Evolutionary conservation across 2,329 filamentous ascomycete species (phyloP), one percentile per base, ranked within the genome.

Genomic region (Lanzia echinophila): DNA sequence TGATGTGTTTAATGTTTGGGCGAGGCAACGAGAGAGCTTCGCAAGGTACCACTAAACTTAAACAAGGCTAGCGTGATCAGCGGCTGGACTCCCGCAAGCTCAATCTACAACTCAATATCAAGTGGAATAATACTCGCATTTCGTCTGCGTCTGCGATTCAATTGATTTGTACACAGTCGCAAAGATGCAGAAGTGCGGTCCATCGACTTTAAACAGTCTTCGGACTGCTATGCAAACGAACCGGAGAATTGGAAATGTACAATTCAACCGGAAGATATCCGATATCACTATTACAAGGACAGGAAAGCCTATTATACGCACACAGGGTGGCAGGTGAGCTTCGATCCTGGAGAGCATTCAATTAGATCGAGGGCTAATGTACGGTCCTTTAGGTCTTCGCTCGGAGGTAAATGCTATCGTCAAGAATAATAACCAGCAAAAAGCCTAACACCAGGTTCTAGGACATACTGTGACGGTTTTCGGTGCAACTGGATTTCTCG

Each of bases 381-480:
- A 50, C 58, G 56, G 19, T 59, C 43, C 20, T 39, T 44, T 63
- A 94, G 90, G 67, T 91, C 87, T 62, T 88, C 88, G 62, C 80
- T 95, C 62, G 90, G 90, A 85, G 90, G 89, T 95, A 83, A 63
- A 70, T 54, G 31, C 10, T 28, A 44, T 10, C 13, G 31, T 46
- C 52, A 49, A 46, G 38, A 44, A 24, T 34, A 20, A 39, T 41
- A 44, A 48, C 55, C 24, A 28, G 24, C 24, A 28, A 46, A 28
- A 34, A 39, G n/a, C 51, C 61, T 68, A 57, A 65, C 56, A 15
- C 51, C 34, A 47, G 11, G 20, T 53, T 63, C 61, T 58, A 90
- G 92, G 92, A 63, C 90, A 97, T 75, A 96, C 91, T 59, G 92
- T 88, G 58, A 99, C 94, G 56, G 92, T 99, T 66, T 99, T 99